A percentile compares a stretch with the other conserved stretches of the same genome.
Evolutionary conservation across 345 rosid genomes (phyloP).

Genomic region (thale cress (Arabidopsis thaliana)): TAIR10.1 NC_003075.7:8017001-8017500

Average conservation of each 20-base stretch:
- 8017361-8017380: neutral
- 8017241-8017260: neutral
- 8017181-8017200: no score
- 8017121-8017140: neutral
- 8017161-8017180: no score
- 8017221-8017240: neutral
- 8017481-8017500: neutral
- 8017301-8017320: neutral
- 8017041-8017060: neutral
- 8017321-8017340: neutral
- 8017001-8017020: neutral
- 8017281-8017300: neutral
- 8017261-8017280: no score
- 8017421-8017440: neutral
- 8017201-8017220: neutral
- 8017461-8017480: neutral
- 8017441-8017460: neutral
- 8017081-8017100: neutral
- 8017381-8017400: neutral
- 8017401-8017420: neutral
- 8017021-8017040: neutral
- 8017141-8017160: no score
- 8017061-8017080: neutral
- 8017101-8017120: neutral
- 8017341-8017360: neutral